Conservation (phyloP, 306 rosid genomes). For the Quercus variabilis region DNA sequence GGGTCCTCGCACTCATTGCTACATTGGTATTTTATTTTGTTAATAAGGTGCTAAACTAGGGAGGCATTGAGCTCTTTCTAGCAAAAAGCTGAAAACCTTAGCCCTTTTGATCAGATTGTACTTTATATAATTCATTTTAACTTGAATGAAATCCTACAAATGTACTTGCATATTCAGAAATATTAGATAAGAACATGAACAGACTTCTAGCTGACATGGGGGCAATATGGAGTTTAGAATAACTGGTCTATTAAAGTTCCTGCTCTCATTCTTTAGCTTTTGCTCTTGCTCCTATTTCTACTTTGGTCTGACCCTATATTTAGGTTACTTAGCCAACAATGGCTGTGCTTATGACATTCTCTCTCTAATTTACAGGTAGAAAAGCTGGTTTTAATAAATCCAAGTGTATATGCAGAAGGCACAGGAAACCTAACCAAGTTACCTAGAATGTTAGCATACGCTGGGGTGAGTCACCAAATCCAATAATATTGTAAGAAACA, state of each 20-base stretch:
- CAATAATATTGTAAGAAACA: not conserved
- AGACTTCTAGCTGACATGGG: not conserved
- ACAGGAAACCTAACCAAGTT: constrained; percentile 63
- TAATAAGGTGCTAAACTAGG: not conserved
- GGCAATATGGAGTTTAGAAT: not conserved
- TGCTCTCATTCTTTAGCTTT: not conserved
- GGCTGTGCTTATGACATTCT: constrained; percentile 12
- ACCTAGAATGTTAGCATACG: constrained; percentile 66
- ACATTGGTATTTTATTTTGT: not conserved
- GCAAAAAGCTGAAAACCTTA: not conserved
- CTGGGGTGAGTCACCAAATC: constrained; percentile 55
- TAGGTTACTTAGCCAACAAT: not conserved
- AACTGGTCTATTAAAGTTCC: too few relatives aligned
- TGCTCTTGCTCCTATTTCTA: not conserved
- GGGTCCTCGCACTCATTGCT: not conserved
- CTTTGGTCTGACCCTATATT: not conserved
- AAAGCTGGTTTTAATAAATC: constrained; percentile 84
- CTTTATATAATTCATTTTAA: not conserved
- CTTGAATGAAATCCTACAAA: not conserved
- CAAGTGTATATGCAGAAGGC: constrained; percentile 89
- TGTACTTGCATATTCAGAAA: not conserved
- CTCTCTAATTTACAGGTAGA: constrained; percentile 70
- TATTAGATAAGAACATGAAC: not conserved
- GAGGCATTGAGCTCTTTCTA: not conserved
- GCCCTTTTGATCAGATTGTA: not conserved